phyloP scores from a whole-genome alignment of 2,329 filamentous ascomycete species.

The Aspergillus udagawae region DNA sequence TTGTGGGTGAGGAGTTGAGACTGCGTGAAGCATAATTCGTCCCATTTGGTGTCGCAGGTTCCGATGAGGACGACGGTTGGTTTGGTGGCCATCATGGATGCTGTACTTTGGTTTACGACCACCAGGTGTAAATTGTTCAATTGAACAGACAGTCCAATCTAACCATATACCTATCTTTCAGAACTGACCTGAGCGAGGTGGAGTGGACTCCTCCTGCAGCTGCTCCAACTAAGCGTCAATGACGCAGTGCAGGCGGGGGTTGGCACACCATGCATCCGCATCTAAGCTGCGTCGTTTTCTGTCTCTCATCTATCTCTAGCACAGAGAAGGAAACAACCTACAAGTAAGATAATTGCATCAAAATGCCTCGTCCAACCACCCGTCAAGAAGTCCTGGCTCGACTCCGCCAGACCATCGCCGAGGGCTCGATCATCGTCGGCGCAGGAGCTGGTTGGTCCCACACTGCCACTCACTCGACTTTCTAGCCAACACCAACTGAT shows the following conservation, averaged over 20 bases:
- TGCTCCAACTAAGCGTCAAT: too few relatives aligned
- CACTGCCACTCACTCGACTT: background rate
- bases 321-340: background rate
- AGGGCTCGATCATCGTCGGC: constrained; percentile 60
- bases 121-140: too few relatives aligned
- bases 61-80: constrained; percentile 54
- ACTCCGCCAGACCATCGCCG: constrained; percentile 52
- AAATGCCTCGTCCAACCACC: constrained; percentile 56
- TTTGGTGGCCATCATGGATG: constrained; percentile 5
- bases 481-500: background rate
- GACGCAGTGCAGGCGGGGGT: too few relatives aligned
- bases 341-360: constrained; percentile 5
- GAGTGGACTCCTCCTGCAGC: too few relatives aligned
- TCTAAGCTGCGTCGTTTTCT: background rate
- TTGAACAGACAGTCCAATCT: too few relatives aligned
- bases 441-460: constrained; percentile 54
- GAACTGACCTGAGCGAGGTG: too few relatives aligned
- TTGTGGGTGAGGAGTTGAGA: constrained; percentile 39
- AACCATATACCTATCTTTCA: too few relatives aligned
- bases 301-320: background rate
- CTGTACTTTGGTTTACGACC: background rate
- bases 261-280: too few relatives aligned
- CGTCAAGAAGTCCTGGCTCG: constrained; percentile 53
- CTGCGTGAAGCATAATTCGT: constrained; percentile 55
- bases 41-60: constrained; percentile 62